Base-by-base conservation (phyloP, 352 stramenopile species). In the Globisporangium cylindrosporum region DNA sequence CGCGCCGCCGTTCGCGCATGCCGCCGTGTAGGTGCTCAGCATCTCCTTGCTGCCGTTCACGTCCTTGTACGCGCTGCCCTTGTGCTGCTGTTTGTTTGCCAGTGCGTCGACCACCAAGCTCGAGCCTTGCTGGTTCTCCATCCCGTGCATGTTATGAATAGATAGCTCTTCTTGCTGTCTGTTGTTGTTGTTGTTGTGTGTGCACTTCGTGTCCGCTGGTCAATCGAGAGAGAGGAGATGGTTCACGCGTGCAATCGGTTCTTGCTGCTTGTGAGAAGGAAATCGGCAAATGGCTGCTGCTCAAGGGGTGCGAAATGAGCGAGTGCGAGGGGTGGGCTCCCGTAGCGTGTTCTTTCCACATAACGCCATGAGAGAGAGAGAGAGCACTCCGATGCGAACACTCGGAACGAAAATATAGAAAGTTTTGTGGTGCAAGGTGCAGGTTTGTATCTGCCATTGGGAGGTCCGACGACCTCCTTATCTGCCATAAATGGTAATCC, bases 41-140 rank as follows among this genome's bases (percentile, higher is more conserved):
- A 51, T 62, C 51, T 68, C 62, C 36, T 51, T 67, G 29, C 46
- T 53, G 22, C 27, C 6, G 34, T 48, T 48, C 41, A 48, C 41
- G 41, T 38, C n/a, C 24, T 38, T 25, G 18, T 58, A 34, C 4
- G 41, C 46, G 43, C 48, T 41, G 48, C 46, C 41, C 29, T n/a
- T 20, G 15, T 48, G 41, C 60, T 58, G 60, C 25, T 67, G 62
- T 38, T 48, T 15, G 61, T 49, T 48, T 7, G 32, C 20, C 34
- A 29, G 9, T 14, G 56, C 29, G 34, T 62, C 57, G n/a, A 62
- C 57, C 34, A 62, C 10, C 24, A 62, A 62, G 34, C 57, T 36
- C 34, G 57, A 62, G 32, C 57, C 57, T 62, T 62, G 57, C 57
- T 53, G 57, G 57, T 62, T 62, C 57, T 65, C 59, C 59, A 65